These are phyloP conservation scores for Alternaria arborescens DNA, from an alignment of 2,329 filamentous ascomycete species.

Conservation along the genomic window DNA sequence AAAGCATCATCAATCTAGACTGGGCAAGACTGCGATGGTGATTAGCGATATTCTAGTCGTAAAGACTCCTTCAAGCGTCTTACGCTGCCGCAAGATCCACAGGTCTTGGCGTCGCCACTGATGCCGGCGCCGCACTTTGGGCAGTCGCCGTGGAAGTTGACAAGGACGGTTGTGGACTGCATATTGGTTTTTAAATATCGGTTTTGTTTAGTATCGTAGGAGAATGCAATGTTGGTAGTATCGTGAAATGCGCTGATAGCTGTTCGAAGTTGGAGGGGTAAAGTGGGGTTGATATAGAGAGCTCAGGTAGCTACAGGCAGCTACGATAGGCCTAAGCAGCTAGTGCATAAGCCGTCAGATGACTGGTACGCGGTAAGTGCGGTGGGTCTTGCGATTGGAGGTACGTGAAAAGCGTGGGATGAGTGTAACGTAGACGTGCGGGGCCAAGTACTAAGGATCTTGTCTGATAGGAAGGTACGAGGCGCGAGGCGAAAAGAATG, in stretches of 20 bases:
- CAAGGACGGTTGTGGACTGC: constrained; percentile 38
- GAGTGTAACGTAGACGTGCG: constrained; percentile 7
- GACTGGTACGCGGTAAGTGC: constrained; percentile 34
- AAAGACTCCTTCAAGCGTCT: neutral
- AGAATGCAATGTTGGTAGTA: neutral
- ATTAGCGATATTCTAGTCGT: neutral
- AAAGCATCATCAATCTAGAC: constrained; percentile 19
- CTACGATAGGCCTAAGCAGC: constrained; percentile 30
- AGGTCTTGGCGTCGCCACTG: constrained; percentile 46
- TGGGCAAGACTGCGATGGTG: constrained; percentile 31
- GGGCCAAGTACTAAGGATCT: neutral
- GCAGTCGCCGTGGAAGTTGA: constrained; percentile 49
- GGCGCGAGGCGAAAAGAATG: neutral
- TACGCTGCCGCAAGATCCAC: constrained; percentile 51
- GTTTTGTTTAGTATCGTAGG: neutral
- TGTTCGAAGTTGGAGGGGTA: constrained; percentile 35
- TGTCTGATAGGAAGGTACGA: constrained; percentile 3
- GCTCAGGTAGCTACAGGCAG: constrained; percentile 22
- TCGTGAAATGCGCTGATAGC: constrained; percentile 19
- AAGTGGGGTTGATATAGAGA: constrained; percentile 49
- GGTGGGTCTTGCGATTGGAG: constrained; percentile 35
- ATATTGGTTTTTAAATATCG: constrained; percentile 26
- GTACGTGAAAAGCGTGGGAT: constrained; percentile 16
- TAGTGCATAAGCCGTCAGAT: constrained; percentile 44
- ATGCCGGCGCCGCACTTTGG: constrained; percentile 51